A percentile compares a stretch with the other conserved stretches of the same genome.
Evolutionary conservation across 257 asterid species (phyloP).

Genomic region (Gentiana dahurica): DNA sequence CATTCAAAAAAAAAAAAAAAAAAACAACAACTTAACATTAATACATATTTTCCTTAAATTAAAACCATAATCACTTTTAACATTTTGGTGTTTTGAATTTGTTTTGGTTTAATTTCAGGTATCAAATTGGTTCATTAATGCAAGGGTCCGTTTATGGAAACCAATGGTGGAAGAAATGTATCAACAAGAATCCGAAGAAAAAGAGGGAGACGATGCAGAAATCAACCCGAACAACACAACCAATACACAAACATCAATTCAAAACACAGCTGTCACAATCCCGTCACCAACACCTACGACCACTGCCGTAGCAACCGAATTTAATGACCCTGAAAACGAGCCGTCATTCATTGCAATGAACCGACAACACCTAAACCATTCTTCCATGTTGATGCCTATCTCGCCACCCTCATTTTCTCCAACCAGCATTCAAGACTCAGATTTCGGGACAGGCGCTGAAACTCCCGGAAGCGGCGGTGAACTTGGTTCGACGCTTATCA

Average conservation of each 20-base stretch:
- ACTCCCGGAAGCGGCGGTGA: conserved; percentile 16
- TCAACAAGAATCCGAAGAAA: conserved; percentile 88
- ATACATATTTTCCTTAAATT: too few relatives aligned
- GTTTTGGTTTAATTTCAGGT: conserved; percentile 39
- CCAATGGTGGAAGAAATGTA: conserved; percentile 99
- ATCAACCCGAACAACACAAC: conserved; percentile 13
- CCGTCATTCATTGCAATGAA: conserved; percentile 48
- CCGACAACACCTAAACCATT: conserved; percentile 18
- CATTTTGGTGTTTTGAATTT: too few relatives aligned
- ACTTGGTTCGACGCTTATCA: conserved; percentile 41
- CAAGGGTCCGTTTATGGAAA: conserved; percentile 99
- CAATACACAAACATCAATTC: conserved; percentile 59
- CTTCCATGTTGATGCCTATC: conserved; percentile 7
- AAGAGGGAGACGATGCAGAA: conserved; percentile 20
- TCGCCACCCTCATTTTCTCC: conserved; percentile 14
- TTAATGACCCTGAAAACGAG: conserved; percentile 49
- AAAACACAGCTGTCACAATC: conserved; percentile 12
- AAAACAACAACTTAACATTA: background rate
- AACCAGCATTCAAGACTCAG: conserved; percentile 24
- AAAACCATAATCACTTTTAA: background rate
- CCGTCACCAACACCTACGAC: conserved; percentile 15
- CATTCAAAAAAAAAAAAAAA: too few relatives aligned
- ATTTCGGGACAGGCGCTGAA: conserved; percentile 4
- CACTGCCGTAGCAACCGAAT: conserved; percentile 13
- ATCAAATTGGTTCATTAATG: conserved; percentile 99